Evolutionary conservation across 2,329 filamentous ascomycete genomes (phyloP).

Genomic region (Diaporthe helianthi): DNA sequence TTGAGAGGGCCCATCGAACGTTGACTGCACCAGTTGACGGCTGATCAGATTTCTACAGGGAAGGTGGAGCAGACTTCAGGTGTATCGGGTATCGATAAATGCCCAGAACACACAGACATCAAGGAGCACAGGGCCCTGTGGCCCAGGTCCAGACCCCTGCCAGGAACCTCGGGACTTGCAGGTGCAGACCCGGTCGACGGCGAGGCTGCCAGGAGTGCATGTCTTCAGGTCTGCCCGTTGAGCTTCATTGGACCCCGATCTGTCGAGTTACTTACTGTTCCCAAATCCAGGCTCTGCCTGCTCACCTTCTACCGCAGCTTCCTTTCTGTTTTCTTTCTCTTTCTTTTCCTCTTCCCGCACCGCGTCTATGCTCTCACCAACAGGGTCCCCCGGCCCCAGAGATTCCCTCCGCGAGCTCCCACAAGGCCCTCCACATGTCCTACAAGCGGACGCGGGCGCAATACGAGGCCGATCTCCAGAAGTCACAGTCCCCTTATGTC

Average conservation of each 20-base stretch:
- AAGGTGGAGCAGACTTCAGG: not conserved
- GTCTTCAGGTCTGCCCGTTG: not conserved
- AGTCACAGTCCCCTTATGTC: constrained; percentile 75
- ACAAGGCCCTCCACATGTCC: constrained; percentile 62
- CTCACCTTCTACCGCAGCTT: not conserved
- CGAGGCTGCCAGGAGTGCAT: not conserved
- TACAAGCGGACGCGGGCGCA: constrained; percentile 79
- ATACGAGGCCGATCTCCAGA: constrained; percentile 77
- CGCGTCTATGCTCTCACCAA: not conserved
- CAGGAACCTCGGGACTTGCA: not conserved
- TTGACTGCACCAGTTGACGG: not conserved
- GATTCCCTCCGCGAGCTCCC: constrained; percentile 6
- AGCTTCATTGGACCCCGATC: not conserved
- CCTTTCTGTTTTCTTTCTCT: too few species aligned
- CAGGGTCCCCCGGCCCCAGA: not conserved
- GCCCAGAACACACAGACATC: constrained; percentile 5
- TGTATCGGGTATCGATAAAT: not conserved
- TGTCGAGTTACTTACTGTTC: not conserved
- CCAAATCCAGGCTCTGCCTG: not conserved
- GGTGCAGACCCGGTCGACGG: not conserved
- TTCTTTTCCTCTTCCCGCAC: not conserved
- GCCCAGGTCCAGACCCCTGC: not conserved
- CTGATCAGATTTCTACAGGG: constrained; percentile 10
- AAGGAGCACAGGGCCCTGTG: not conserved
- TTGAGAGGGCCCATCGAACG: not conserved